Evolutionary conservation across 805 yeast genomes (phyloP).

Genomic region (Myxozyma vanderwaltii): DNA sequence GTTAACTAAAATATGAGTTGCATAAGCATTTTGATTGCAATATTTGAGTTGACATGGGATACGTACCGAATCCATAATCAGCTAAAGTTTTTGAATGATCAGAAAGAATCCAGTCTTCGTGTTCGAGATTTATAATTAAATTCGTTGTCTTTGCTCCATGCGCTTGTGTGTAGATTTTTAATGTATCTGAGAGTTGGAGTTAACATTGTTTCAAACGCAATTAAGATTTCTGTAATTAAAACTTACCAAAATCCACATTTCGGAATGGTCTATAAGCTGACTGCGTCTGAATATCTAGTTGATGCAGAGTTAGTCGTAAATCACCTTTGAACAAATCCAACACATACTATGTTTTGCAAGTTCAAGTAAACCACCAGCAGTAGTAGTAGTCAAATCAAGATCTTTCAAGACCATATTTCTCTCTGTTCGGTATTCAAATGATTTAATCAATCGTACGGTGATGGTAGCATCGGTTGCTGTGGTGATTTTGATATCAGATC

Average conservation of each 20-base stretch:
- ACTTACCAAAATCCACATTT: conserved; percentile 50
- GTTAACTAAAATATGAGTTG: conserved; percentile 56
- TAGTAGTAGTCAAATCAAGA: conserved; percentile 68
- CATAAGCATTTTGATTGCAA: not conserved
- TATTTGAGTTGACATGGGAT: not conserved
- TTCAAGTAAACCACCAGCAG: conserved; percentile 64
- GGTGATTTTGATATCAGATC: not conserved
- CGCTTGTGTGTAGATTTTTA: conserved; percentile 90
- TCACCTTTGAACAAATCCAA: not conserved
- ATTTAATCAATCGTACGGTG: conserved; percentile 84
- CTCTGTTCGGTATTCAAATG: conserved; percentile 88
- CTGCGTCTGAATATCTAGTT: conserved; percentile 50
- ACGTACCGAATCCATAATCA: conserved; percentile 52
- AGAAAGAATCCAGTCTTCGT: conserved; percentile 70
- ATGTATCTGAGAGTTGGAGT: conserved; percentile 13
- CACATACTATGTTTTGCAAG: conserved; percentile 45
- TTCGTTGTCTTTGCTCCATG: conserved; percentile 94
- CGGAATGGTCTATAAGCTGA: conserved; percentile 83
- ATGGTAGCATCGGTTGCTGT: conserved; percentile 59
- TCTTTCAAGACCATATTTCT: conserved; percentile 70
- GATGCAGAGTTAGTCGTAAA: not conserved
- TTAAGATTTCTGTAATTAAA: not conserved
- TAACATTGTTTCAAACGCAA: not conserved
- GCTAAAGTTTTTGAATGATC: conserved; percentile 48
- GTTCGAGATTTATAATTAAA: conserved; percentile 84